Conservation (phyloP, 805 yeast genomes). For the Teunomyces stri region DNA sequence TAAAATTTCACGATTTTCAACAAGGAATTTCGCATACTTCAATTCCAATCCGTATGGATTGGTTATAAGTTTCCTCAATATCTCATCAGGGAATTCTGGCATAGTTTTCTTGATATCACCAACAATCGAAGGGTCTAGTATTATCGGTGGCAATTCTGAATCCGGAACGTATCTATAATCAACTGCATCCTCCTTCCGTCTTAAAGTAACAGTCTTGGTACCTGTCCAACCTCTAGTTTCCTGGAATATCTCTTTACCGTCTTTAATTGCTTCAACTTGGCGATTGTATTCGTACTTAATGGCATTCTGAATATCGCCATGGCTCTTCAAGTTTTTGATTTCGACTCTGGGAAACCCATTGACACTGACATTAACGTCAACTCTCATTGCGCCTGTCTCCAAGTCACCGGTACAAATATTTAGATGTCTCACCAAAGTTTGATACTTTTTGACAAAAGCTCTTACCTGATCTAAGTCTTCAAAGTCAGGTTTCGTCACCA, state of each 20-base stretch:
- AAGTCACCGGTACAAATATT: slow-evolving; percentile 84
- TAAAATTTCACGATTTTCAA: slow-evolving; percentile 48
- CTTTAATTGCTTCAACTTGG: slow-evolving; percentile 53
- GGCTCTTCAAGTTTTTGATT: slow-evolving; percentile 83
- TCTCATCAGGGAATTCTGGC: slow-evolving; percentile 63
- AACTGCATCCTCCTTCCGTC: slow-evolving; percentile 76
- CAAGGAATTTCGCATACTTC: slow-evolving; percentile 72
- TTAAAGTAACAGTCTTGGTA: slow-evolving; percentile 55
- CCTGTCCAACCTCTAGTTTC: slow-evolving; percentile 97
- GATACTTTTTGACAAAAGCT: slow-evolving; percentile 79
- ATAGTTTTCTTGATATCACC: slow-evolving; percentile 39
- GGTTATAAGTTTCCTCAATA: slow-evolving; percentile 43
- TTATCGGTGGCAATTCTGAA: slow-evolving; percentile 72
- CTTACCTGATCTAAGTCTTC: slow-evolving; percentile 62
- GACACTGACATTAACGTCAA: slow-evolving; percentile 90
- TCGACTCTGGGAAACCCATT: slow-evolving; percentile 75
- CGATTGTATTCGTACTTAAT: slow-evolving; percentile 69
- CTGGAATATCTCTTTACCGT: slow-evolving; percentile 26
- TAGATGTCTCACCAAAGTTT: slow-evolving; percentile 62
- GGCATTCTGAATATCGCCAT: slow-evolving; percentile 76
- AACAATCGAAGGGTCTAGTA: slow-evolving; percentile 43
- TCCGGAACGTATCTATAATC: slow-evolving; percentile 96
- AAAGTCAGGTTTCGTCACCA: slow-evolving; percentile 90
- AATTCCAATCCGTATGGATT: slow-evolving; percentile 57
- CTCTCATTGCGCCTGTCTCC: slow-evolving; percentile 93